phyloP scores from a whole-genome alignment of 257 asterid species.

The Eustoma russellianum region DNA sequence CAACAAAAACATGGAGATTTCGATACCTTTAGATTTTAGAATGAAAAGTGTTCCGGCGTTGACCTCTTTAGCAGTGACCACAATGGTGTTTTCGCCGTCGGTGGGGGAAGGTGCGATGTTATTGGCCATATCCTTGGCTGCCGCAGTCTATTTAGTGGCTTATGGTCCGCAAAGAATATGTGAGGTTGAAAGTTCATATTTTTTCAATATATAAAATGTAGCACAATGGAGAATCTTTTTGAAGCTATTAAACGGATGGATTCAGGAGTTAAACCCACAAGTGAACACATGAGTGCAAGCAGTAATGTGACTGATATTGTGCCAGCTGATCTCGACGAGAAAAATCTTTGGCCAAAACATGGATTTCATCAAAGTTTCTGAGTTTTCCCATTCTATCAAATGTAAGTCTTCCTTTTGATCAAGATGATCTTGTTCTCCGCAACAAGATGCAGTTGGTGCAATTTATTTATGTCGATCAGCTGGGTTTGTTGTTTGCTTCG shows the following conservation, averaged over 20 bases:
- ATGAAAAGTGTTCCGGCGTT: slow-evolving; percentile 58
- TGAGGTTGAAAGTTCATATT: too few relatives aligned
- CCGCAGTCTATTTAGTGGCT: too few relatives aligned
- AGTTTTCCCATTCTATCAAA: slow-evolving; percentile 82
- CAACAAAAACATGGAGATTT: neutral
- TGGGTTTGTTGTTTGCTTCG: too few relatives aligned
- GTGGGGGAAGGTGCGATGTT: too few relatives aligned
- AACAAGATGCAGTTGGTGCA: slow-evolving; percentile 85
- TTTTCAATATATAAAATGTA: too few relatives aligned
- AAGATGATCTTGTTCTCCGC: slow-evolving; percentile 83
- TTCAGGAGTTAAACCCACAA: slow-evolving; percentile 68
- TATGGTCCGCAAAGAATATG: too few relatives aligned
- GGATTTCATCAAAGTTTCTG: slow-evolving; percentile 78
- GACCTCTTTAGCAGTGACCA: slow-evolving; percentile 15
- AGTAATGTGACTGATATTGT: slow-evolving; percentile 82
- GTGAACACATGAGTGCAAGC: slow-evolving; percentile 74
- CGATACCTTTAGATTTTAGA: slow-evolving; percentile 52
- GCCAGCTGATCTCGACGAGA: slow-evolving; percentile 90
- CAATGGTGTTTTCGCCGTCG: neutral
- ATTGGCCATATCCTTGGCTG: too few relatives aligned
- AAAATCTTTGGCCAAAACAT: slow-evolving; percentile 63
- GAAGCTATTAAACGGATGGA: slow-evolving; percentile 69
- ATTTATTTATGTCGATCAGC: slow-evolving; percentile 69
- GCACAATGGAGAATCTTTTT: slow-evolving; percentile 62
- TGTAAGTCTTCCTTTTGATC: slow-evolving; percentile 70